Base-by-base conservation (phyloP, 2,329 filamentous ascomycete species). In the Ceratocystis destructans region DNA sequence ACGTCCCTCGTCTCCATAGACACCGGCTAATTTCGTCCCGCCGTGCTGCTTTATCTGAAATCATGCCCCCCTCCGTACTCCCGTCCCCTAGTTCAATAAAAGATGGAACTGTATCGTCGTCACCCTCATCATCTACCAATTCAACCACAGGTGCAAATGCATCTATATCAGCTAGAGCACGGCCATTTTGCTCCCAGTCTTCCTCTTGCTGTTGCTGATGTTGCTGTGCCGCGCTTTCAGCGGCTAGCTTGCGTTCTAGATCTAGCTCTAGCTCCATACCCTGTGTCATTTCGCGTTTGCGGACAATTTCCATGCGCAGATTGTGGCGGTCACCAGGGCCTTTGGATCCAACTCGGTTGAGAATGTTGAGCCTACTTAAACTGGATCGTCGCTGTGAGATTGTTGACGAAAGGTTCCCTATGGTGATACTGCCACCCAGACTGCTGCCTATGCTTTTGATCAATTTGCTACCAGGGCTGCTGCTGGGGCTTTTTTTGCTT, bases 291-390 rank as follows among this genome's bases (percentile, higher is more conserved):
- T 66, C 65, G 7, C 61, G 65, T n/a, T 48, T 50, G 33, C 65
- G 65, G 12, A 41, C 61, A 20, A 66, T 66, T 22, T 66, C 65
- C 65, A 66, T 66, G 33, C 65, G 65, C 37, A 66, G 65, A 10
- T 44, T 62, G n/a, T 61, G 44, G 33, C 28, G 55, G 55, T 59
- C 55, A 17, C 48, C 46, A 7, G 48, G 48, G 22, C 48, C 48
- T 12, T 46, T 62, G 20, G 64, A 66, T 12, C 45, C 57, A 20
- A 28, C 31, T 31, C 57, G 59, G 22, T 37, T 31, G 33, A 62
- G 61, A 44, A 62, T 25, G 22, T 25, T 15, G 12, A 62, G 22
- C 1, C 25, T 12, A 44, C 61, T 6, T 8, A 48, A 15, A n/a
- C 41, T 62, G 17, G 22, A 28, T 15, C 37, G 22, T 25, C 44